phyloP scores from a whole-genome alignment of 257 asterid species.

The Nemophila menziesii region DNA sequence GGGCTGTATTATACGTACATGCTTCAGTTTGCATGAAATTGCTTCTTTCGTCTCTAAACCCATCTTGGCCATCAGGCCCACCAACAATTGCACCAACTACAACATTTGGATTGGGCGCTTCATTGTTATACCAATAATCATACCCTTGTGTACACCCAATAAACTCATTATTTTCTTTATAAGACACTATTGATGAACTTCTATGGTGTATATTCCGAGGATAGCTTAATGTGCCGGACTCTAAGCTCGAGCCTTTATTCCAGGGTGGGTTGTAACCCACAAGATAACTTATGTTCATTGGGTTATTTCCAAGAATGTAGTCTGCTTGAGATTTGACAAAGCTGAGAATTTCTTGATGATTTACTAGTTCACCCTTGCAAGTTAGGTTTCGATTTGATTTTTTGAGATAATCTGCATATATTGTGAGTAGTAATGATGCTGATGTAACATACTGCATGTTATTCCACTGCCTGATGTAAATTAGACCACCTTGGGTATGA shows the following conservation, averaged over 20 bases:
- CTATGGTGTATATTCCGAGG: conserved; percentile 77
- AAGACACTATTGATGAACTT: conserved; percentile 57
- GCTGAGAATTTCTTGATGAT: conserved; percentile 33
- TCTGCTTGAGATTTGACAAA: conserved; percentile 56
- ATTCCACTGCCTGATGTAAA: conserved; percentile 83
- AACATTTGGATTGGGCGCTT: conserved; percentile 46
- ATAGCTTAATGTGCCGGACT: conserved; percentile 15
- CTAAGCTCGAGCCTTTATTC: no score
- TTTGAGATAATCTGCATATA: conserved; percentile 55
- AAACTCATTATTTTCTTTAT: conserved; percentile 35
- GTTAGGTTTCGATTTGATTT: conserved; percentile 29
- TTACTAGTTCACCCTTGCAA: conserved; percentile 27
- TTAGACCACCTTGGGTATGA: conserved; percentile 71
- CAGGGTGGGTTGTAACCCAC: conserved; percentile 87
- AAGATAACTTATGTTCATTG: conserved; percentile 60
- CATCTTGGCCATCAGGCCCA: conserved; percentile 53
- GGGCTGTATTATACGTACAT: conserved; percentile 76
- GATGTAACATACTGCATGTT: conserved; percentile 81
- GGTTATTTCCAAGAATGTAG: conserved; percentile 71
- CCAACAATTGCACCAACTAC: conserved; percentile 69
- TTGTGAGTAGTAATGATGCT: conserved; percentile 38
- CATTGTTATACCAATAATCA: conserved; percentile 48
- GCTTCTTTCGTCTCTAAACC: conserved; percentile 43
- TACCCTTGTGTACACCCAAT: conserved; percentile 83
- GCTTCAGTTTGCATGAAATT: conserved; percentile 84